Conservation (phyloP, 176 grass and related monocot genomes). For the Cenchrus purpureus region DNA sequence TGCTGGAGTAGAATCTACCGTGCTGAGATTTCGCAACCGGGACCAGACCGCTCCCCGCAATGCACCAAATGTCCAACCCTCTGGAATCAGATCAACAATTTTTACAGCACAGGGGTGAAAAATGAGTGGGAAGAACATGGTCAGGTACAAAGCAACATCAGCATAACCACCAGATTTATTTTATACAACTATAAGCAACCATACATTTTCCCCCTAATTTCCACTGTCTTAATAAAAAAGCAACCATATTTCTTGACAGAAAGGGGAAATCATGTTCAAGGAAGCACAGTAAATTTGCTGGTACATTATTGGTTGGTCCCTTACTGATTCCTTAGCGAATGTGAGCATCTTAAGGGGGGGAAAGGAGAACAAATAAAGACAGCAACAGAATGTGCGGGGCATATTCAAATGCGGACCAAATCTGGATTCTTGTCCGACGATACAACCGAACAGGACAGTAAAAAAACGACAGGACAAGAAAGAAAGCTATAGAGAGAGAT, state of each 20-base stretch:
- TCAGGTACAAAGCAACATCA: neutral
- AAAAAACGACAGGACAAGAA: conserved; percentile 4
- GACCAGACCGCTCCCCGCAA: conserved; percentile 51
- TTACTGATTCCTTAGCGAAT: neutral
- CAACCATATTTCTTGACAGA: neutral
- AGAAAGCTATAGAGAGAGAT: neutral
- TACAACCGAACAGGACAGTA: neutral
- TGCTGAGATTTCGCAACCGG: conserved; percentile 65
- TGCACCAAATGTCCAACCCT: conserved; percentile 81
- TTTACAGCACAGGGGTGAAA: neutral
- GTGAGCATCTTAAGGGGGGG: neutral
- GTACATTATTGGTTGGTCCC: neutral
- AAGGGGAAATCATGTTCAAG: neutral
- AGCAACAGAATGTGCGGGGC: conserved; percentile 19
- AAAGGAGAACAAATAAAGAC: neutral
- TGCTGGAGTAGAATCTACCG: conserved; percentile 76
- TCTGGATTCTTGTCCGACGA: conserved; percentile 38
- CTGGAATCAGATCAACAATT: conserved; percentile 35
- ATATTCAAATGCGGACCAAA: conserved; percentile 45
- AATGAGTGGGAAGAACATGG: neutral
- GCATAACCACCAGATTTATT: neutral
- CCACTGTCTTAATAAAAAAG: neutral
- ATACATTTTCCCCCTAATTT: neutral
- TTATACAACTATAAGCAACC: neutral
- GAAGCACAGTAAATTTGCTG: neutral